Base-by-base conservation (phyloP, 768 basidiomycete genomes). In the Lyophyllum decastes region DNA sequence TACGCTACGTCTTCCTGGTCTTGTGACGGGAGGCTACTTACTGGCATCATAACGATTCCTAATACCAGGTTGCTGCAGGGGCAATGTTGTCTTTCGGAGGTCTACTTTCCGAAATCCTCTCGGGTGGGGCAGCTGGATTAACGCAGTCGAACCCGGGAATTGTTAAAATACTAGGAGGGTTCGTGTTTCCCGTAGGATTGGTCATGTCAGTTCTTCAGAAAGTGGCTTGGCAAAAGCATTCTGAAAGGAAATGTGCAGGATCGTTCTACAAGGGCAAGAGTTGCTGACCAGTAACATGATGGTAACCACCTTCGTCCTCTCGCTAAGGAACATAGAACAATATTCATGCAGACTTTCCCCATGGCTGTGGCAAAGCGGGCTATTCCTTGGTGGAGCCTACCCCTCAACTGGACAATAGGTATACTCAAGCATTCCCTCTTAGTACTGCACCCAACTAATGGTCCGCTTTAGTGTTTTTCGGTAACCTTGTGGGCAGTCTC, bases 251-350 rank as follows among this genome's bases (percentile, higher is more conserved):
- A 24, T 9, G 24, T n/a, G 16, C 60, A 90, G 89, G 89, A 89
- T 91, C 58, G 79, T 88, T 14, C 73, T 90, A 14, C 86, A 89
- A 71, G 85, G 85, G 1, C 76, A 84, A 44, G 89, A 91, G 56
- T 78, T 91, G 0, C 68, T 90, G 34, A 90, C 89, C 48, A 89
- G 88, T 64, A 88, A 89, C 65, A 84, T 91, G 82, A 82, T 91
- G 87, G 88, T 47, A 69, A 21, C 40, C 21, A 47, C 16, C 26
- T 33, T 11, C 9, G 53, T 33, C 2, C 9, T 33, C 6, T 26
- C 19, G 24, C 21, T 41, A 16, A 5, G n/a, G 51, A 47, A 41
- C 25, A 44, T 57, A 44, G 49, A 21, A 26, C 17, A 25, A 45
- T 12, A 30, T 33, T 41, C 16, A 35, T 34, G 2, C 50, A 89